Evolutionary conservation across 2,329 filamentous ascomycete genomes (phyloP).

Genomic region (Aspergillus sojae): DNA sequence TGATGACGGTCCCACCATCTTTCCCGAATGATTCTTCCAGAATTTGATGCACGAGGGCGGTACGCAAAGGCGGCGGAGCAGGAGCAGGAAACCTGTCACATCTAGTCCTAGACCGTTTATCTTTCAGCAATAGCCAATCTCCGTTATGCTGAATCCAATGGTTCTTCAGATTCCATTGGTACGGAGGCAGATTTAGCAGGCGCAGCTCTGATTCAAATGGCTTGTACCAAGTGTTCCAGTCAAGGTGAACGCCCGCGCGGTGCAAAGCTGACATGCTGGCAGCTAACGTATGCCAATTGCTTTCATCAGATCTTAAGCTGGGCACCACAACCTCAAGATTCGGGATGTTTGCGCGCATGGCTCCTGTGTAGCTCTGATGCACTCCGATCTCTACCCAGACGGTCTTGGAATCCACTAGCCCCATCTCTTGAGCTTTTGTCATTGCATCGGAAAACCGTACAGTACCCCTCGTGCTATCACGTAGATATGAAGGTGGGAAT

Average conservation of each 20-base stretch:
- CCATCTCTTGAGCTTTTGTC: constrained; percentile 56
- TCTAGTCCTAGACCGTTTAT: constrained; percentile 40
- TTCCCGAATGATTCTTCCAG: neutral
- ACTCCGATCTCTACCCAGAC: constrained; percentile 74
- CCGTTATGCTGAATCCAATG: constrained; percentile 74
- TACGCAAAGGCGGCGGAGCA: neutral
- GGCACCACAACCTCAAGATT: constrained; percentile 58
- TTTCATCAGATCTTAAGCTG: constrained; percentile 64
- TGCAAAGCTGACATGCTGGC: constrained; percentile 62
- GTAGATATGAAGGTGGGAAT: constrained; percentile 65
- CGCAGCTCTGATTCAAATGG: constrained; percentile 61
- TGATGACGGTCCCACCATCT: neutral
- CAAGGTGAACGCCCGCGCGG: constrained; percentile 62
- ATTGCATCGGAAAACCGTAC: constrained; percentile 70
- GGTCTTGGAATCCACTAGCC: constrained; percentile 61
- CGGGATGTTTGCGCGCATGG: constrained; percentile 68
- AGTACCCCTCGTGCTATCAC: constrained; percentile 65
- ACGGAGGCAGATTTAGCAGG: constrained; percentile 65
- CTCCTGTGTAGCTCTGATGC: constrained; percentile 68
- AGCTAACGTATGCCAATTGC: constrained; percentile 66
- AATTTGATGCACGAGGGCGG: neutral
- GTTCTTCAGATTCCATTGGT: constrained; percentile 70
- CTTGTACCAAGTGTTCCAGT: constrained; percentile 71
- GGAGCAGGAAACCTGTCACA: neutral
- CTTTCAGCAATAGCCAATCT: constrained; percentile 73